Evolutionary conservation across 2,329 filamentous ascomycete species (phyloP), one percentile per base, ranked within the genome.

Genomic region (Trichoderma asperellum): DNA sequence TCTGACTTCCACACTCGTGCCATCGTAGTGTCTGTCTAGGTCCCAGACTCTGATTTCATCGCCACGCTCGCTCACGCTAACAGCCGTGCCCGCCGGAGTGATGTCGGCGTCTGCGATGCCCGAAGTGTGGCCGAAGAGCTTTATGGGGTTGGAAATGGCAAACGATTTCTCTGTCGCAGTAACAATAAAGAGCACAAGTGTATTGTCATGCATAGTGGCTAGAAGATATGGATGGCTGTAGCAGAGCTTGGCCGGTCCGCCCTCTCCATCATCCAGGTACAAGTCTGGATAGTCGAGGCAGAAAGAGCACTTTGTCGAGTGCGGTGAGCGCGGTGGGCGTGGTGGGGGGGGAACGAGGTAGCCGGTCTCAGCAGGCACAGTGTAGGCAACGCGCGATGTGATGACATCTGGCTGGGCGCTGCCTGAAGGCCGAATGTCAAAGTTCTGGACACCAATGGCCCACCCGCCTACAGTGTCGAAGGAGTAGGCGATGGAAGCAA

Each of bases 111-210:
- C 91, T 60, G 92, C 93, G 40, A 97, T 93, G 3, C 92, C 92
- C 1, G 94, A 96, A 0, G 94, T 97, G 76, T 97, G 94, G 8
- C 94, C 94, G 92, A 93, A 97, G 6, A 97, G 86, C 34, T 93
- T 87, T 72, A 89, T 90, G 0, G 92, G 92, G 0, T 88, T 82
- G 47, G 91, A 91, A 68, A 97, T 89, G 0, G 86, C 87, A 2
- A 97, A 83, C 0, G 84, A 81, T 0, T 87, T 85, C 1, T 87
- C 81, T 4, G 87, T 92, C 0, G 93, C 95, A 4, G 88, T 93
- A 73, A 95, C 92, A 37, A 96, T 84, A 76, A 96, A 92, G 40
- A 97, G 83, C 1, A 93, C 90, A 32, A 97, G 83, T 0, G 94
- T 97, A 76, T 97, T 97, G 79, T 97, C 94, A 0, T 91, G 89